These are phyloP conservation scores for Corymbia maculata DNA, from an alignment of 345 rosid species.

Conservation along the genomic window DNA sequence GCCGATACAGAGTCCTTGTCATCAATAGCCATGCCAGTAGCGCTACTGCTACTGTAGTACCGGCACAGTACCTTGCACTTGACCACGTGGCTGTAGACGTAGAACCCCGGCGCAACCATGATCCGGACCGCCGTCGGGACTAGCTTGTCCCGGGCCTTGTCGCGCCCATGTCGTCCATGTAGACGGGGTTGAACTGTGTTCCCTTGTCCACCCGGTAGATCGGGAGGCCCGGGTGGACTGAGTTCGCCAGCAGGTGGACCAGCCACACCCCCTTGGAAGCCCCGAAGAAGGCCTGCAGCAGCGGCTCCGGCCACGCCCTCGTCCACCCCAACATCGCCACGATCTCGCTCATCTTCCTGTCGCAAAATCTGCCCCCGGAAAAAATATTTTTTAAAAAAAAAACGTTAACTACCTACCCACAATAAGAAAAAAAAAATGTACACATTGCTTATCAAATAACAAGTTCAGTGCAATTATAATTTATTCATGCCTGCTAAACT, in stretches of 20 bases:
- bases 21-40: not conserved
- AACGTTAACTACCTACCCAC: not conserved
- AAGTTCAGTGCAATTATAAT: not conserved
- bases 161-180: slow-evolving; percentile 80
- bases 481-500: slow-evolving; percentile 34
- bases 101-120: slow-evolving; percentile 93
- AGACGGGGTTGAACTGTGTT: slow-evolving; percentile 50
- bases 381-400: not conserved
- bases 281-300: slow-evolving; percentile 69
- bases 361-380: slow-evolving; percentile 33
- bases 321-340: slow-evolving; percentile 75
- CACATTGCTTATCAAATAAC: not conserved
- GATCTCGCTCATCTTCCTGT: slow-evolving; percentile 88
- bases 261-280: slow-evolving; percentile 87
- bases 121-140: slow-evolving; percentile 44
- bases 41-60: slow-evolving; percentile 21
- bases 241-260: slow-evolving; percentile 84
- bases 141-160: slow-evolving; percentile 23
- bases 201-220: slow-evolving; percentile 69
- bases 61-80: slow-evolving; percentile 91
- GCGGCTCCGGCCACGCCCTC: slow-evolving; percentile 82
- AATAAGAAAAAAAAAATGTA: not conserved
- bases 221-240: slow-evolving; percentile 73
- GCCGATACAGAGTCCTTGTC: not conserved
- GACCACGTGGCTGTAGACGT: slow-evolving; percentile 66